A percentile compares a stretch with the other conserved stretches of the same genome.
Conservation (phyloP, 495 filamentous ascomycete species). For the Xylaria venustula region DNA sequence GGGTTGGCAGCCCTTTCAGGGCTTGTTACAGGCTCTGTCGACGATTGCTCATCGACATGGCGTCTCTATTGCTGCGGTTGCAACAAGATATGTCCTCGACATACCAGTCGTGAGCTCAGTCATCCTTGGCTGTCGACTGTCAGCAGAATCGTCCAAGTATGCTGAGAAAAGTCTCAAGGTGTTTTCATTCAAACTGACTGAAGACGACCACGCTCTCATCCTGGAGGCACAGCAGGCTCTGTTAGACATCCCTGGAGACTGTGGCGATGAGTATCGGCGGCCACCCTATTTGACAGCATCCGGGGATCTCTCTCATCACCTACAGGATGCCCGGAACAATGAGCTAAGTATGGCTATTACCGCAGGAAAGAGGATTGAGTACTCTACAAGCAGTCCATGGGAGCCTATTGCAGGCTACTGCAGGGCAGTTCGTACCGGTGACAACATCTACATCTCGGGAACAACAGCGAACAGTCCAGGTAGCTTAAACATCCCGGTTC, state of each 20-base stretch:
- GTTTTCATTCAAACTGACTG: slow-evolving; percentile 29
- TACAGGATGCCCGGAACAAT: background rate
- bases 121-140: slow-evolving; percentile 35
- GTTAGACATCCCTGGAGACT: slow-evolving; percentile 32
- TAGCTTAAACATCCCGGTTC: background rate
- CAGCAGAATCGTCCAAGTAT: slow-evolving; percentile 9
- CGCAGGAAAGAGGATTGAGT: slow-evolving; percentile 14
- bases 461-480: slow-evolving; percentile 19
- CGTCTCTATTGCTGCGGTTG: slow-evolving; percentile 32
- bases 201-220: slow-evolving; percentile 25
- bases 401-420: slow-evolving; percentile 21
- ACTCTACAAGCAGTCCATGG: slow-evolving; percentile 16
- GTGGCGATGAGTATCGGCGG: slow-evolving; percentile 39
- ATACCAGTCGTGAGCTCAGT: slow-evolving; percentile 34
- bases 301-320: slow-evolving; percentile 17
- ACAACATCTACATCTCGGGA: slow-evolving; percentile 16
- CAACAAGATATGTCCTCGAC: slow-evolving; percentile 37
- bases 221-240: slow-evolving; percentile 21
- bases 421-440: slow-evolving; percentile 15
- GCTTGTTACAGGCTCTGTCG: slow-evolving; percentile 25
- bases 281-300: slow-evolving; percentile 19
- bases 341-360: slow-evolving; percentile 3
- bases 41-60: slow-evolving; percentile 26
- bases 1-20: slow-evolving; percentile 30
- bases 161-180: slow-evolving; percentile 30